Base-by-base conservation (phyloP, 129 eudicot species). In the Tagetes erecta region DNA sequence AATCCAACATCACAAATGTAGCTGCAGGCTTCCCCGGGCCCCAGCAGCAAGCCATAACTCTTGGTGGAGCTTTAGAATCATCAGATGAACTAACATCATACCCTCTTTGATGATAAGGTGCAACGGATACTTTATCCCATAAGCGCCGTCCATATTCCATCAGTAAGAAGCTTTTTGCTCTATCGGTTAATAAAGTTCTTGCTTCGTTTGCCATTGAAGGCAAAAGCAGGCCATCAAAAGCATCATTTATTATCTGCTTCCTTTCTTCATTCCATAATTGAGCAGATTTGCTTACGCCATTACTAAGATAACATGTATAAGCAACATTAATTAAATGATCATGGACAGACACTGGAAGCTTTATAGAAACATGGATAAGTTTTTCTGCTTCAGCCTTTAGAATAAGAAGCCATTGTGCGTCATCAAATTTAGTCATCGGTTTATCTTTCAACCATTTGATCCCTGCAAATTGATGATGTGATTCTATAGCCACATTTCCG, bases 31-130 rank as follows among this genome's bases (percentile, higher is more conserved):
- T 91, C 72, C 99, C 99, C 0, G 96, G 92, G 47, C 99, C 99
- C 99, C 99, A 91, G 75, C 99, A 95, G 80, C 99, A 95, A 51
- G 99, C 97, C 99, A 95, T 91, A 67, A 95, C 97, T 70, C 96
- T 85, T 2, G 99, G 94, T 53, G 96, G 96, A 70, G 80, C 87
- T 67, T 95, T 96, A 80, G 85, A 96, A 68, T 91, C 97, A 38
- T 76, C 81, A 9, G 44, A 20, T 20, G 27, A 20, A 20, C 0
- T 20, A 20, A 20, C 65, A 66, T 91, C 92, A 44, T 63, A 78
- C 39, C 87, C 96, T 65, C 84, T 91, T 33, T 85, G 78, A 76
- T 82, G 90, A 79, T 91, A 95, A 52, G 99, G 96, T 30, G 84
- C 86, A 56, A 88, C 88, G 44, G 97, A 87, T 1, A 95, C 97